A percentile compares a stretch with the other conserved stretches of the same genome.
Evolutionary conservation across 441 rosid genomes (phyloP).

Genomic region (Francoa sonchifolia): DNA sequence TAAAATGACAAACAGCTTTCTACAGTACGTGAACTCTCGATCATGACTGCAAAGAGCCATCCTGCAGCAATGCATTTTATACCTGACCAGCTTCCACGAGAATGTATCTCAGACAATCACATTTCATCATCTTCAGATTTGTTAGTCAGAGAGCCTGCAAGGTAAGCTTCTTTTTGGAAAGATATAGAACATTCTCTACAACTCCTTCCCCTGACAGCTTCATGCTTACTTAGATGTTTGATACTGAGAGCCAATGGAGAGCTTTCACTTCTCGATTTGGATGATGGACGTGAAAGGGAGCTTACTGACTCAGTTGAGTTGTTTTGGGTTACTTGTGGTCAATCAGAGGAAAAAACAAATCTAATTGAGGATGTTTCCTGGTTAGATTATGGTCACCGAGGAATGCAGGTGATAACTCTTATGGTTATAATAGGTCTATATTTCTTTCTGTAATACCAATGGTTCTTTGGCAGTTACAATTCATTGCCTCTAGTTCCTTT

Average conservation of each 20-base stretch:
- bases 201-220: not conserved
- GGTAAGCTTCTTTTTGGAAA: conserved; percentile 32
- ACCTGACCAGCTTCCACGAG: conserved; percentile 74
- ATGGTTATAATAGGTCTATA: conserved; percentile 6
- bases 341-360: conserved; percentile 73
- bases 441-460: not conserved
- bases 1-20: conserved; percentile 99
- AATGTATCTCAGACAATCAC: conserved; percentile 28
- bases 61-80: conserved; percentile 98
- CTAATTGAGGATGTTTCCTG: conserved; percentile 94
- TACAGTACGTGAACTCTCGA: conserved; percentile 99
- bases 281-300: conserved; percentile 94
- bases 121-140: conserved; percentile 34
- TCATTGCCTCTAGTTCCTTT: conserved; percentile 5
- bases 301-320: conserved; percentile 94
- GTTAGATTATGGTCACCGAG: conserved; percentile 95
- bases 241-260: conserved; percentile 88
- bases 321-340: conserved; percentile 99
- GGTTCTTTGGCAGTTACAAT: not conserved
- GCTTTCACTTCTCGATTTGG: conserved; percentile 93
- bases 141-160: conserved; percentile 64
- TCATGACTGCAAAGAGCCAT: conserved; percentile 99
- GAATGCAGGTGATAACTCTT: conserved; percentile 81
- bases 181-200: conserved; percentile 13
- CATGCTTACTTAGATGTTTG: conserved; percentile 57